phyloP scores from a whole-genome alignment of 176 grass and related monocot genomes.

The Bromus sterilis region DNA sequence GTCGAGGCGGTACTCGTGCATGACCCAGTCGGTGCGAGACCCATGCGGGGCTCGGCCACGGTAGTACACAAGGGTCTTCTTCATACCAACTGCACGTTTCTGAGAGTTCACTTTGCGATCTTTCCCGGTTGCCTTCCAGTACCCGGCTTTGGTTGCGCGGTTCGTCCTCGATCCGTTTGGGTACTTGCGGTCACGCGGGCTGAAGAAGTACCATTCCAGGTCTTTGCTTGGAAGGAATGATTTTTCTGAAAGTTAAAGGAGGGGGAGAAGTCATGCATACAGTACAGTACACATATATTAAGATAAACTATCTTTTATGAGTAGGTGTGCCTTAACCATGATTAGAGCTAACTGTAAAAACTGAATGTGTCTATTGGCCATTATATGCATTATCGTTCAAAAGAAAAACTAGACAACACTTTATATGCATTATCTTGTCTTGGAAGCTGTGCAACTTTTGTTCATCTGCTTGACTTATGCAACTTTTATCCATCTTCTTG shows the following conservation, averaged over 20 bases:
- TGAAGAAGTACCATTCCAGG: conserved; percentile 99
- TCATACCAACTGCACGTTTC: conserved; percentile 66
- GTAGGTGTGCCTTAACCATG: conserved; percentile 10
- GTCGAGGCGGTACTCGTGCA: conserved; percentile 98
- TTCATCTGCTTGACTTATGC: conserved; percentile 27
- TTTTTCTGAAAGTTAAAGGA: conserved; percentile 54
- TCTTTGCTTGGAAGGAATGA: conserved; percentile 98
- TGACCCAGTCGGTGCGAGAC: conserved; percentile 92
- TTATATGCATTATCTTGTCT: conserved; percentile 17
- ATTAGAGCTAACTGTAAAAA: conserved; percentile 6
- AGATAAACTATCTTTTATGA: neutral
- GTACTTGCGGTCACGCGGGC: conserved; percentile 97
- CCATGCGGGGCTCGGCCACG: conserved; percentile 91
- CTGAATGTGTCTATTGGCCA: neutral
- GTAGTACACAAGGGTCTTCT: conserved; percentile 98
- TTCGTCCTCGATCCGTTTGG: conserved; percentile 97
- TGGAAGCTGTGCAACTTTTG: conserved; percentile 29
- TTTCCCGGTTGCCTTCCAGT: conserved; percentile 99
- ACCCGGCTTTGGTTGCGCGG: conserved; percentile 86
- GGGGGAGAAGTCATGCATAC: neutral
- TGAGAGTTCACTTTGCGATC: conserved; percentile 85
- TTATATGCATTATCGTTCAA: neutral
- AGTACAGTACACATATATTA: neutral
- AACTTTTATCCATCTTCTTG: neutral
- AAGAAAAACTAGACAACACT: conserved; percentile 16